A percentile compares a stretch with the other conserved stretches of the same genome.
These are phyloP conservation scores for Kwoniella sp. DNA, from an alignment of 768 basidiomycete species.

Conservation along the genomic window DNA sequence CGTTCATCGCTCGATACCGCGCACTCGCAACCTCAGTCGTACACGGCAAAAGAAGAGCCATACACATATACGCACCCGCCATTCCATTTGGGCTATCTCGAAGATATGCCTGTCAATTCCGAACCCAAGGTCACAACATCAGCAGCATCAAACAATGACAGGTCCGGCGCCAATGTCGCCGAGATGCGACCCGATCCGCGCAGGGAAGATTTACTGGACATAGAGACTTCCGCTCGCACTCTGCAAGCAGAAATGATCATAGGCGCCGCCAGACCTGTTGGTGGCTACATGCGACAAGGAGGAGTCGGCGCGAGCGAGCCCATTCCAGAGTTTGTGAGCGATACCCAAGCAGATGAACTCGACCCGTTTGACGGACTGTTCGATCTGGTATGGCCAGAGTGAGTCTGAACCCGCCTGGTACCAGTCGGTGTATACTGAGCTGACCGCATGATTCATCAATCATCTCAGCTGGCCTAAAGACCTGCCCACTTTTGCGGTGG, in stretches of 20 bases:
- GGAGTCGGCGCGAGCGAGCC: neutral
- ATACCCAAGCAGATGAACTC: neutral
- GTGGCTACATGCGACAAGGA: neutral
- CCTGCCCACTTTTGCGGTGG: constrained; percentile 38
- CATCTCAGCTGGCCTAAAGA: constrained; percentile 44
- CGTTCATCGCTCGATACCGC: neutral
- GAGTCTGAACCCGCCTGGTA: constrained; percentile 2
- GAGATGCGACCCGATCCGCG: neutral
- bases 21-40: neutral
- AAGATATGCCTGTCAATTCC: neutral
- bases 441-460: neutral
- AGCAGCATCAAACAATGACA: neutral
- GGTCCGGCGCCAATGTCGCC: neutral
- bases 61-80: neutral
- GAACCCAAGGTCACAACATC: neutral
- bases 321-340: neutral
- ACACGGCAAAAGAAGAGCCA: neutral
- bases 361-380: constrained; percentile 16
- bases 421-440: neutral
- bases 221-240: neutral
- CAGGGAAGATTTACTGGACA: neutral
- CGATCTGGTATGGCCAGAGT: constrained; percentile 45
- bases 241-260: neutral
- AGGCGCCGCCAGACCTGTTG: neutral
- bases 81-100: neutral